Percentiles rank a stretch among this genome's conserved stretches.
phyloP scores from a whole-genome alignment of 2,329 filamentous ascomycete species.

The Botrytis galanthina region DNA sequence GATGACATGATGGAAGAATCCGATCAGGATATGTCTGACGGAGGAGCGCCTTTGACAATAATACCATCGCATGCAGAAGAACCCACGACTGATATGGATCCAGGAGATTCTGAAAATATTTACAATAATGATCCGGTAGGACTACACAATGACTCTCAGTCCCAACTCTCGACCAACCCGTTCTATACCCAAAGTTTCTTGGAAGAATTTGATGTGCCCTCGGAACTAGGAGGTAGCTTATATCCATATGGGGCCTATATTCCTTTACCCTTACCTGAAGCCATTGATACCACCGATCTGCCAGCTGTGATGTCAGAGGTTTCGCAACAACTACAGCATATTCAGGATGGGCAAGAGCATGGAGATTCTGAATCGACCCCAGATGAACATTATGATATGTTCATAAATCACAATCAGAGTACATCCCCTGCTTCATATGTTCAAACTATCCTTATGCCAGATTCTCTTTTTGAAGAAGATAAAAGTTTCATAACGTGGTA shows the following conservation, averaged over 20 bases:
- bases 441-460: not conserved
- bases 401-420: slow-evolving; percentile 33
- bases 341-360: slow-evolving; percentile 36
- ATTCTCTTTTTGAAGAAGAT: not conserved
- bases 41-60: slow-evolving; percentile 30
- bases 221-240: not conserved
- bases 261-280: slow-evolving; percentile 2
- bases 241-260: not conserved
- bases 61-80: slow-evolving; percentile 28
- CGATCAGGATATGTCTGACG: slow-evolving; percentile 37
- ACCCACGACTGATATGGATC: slow-evolving; percentile 31
- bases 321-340: slow-evolving; percentile 36
- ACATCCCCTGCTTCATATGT: slow-evolving; percentile 32
- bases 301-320: slow-evolving; percentile 35
- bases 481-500: slow-evolving; percentile 10
- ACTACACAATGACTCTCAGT: slow-evolving; percentile 7
- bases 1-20: slow-evolving; percentile 27
- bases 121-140: slow-evolving; percentile 27
- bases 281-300: slow-evolving; percentile 23
- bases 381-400: slow-evolving; percentile 28
- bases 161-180: not conserved
- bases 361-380: slow-evolving; percentile 23
- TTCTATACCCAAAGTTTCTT: not conserved
- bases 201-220: not conserved
- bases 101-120: slow-evolving; percentile 33